Percentiles rank a stretch among this genome's conserved stretches.
Conservation (phyloP, 768 basidiomycete genomes). For the Austroboletus festivus region DNA sequence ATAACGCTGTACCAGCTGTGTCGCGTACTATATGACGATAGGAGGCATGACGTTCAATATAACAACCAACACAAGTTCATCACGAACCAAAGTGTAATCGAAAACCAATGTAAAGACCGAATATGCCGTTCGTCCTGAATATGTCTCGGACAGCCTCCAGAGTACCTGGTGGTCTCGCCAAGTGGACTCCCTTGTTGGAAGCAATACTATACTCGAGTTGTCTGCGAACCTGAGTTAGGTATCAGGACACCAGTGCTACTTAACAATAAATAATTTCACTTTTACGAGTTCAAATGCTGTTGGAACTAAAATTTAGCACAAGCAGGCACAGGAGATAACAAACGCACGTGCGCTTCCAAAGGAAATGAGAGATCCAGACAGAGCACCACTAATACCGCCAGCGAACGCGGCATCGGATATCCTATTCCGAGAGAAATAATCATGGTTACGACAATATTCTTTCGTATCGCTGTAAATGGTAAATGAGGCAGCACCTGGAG, state of each 20-base stretch:
- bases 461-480: conserved; percentile 87
- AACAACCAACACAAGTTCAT: background rate
- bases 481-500: conserved; percentile 81
- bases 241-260: conserved; percentile 6
- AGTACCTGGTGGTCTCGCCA: conserved; percentile 77
- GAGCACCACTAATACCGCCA: conserved; percentile 81
- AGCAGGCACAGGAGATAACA: background rate
- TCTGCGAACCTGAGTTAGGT: conserved; percentile 63
- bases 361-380: conserved; percentile 86
- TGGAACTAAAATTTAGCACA: conserved; percentile 17
- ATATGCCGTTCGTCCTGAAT: conserved; percentile 55
- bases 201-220: conserved; percentile 93
- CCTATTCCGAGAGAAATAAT: conserved; percentile 55
- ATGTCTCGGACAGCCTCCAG: conserved; percentile 79
- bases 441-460: conserved; percentile 59
- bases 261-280: conserved; percentile 39
- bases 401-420: conserved; percentile 70
- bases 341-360: conserved; percentile 85
- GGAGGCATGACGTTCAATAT: conserved; percentile 4
- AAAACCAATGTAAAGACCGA: conserved; percentile 81
- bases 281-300: conserved; percentile 93
- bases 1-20: conserved; percentile 83
- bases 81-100: conserved; percentile 76
- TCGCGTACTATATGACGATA: conserved; percentile 63
- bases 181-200: conserved; percentile 65